Evolutionary conservation across 208 protist genomes (phyloP).

Genomic region (Leishmania tarentolae): DNA sequence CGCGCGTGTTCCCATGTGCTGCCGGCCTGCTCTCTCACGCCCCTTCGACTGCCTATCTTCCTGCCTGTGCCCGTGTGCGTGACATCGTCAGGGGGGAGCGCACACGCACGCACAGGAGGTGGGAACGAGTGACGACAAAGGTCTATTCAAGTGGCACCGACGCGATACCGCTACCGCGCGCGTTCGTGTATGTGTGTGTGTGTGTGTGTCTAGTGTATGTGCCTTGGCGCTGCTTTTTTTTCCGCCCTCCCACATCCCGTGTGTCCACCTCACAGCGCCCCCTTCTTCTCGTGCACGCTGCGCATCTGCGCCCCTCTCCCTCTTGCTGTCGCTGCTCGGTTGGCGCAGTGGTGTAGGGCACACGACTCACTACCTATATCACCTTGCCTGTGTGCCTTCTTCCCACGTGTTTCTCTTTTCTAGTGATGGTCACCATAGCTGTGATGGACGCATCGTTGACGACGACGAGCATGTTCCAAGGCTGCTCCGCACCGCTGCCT

Average conservation of each 20-base stretch:
- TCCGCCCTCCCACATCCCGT: no score
- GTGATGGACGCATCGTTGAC: not conserved
- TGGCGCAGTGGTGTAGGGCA: no score
- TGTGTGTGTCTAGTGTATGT: not conserved
- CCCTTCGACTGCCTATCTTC: not conserved
- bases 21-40: constrained; percentile 11
- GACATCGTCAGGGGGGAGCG: no score
- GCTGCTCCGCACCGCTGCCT: not conserved
- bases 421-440: not conserved
- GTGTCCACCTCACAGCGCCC: no score
- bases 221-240: no score
- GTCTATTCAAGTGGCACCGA: no score
- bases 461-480: not conserved
- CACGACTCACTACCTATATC: not conserved
- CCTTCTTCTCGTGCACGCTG: no score
- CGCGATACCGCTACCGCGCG: not conserved
- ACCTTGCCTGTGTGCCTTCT: not conserved
- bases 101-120: no score
- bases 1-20: not conserved
- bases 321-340: not conserved
- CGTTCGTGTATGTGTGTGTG: not conserved
- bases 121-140: no score
- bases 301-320: not conserved
- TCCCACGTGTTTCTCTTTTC: not conserved
- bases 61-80: not conserved